Base-by-base conservation (phyloP, 2,329 filamentous ascomycete species). In the Aureobasidium sp. region DNA sequence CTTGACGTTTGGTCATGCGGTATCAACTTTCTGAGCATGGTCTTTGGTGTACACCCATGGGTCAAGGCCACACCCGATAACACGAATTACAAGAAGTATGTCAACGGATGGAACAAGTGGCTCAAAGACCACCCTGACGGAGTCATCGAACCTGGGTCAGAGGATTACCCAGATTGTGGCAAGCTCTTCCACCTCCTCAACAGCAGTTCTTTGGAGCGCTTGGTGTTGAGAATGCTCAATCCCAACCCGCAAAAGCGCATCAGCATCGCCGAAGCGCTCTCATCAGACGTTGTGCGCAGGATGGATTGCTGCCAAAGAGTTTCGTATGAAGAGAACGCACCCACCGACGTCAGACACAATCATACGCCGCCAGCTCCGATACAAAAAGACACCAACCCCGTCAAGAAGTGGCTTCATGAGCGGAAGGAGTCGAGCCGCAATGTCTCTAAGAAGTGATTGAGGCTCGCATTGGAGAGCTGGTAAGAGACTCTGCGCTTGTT, bases 1-100 rank as follows among this genome's bases (percentile, higher is more conserved):
- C 78, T 95, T 14, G 91, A 96, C 70, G 87, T 95, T 14, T 96
- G 91, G 91, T 88, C 88, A 61, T 88, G 88, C 56, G 91, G 87
- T 27, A 87, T 96, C 62, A 87, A 94, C 66, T 93, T 90, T 81
- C 78, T 96, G 63, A 87, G 88, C 65, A 83, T 96, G 66, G 84
- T 84, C 42, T 89, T 88, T 69, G 83, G 84, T 47, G 89, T 85
- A 25, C 86, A 84, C 49, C 83, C 92, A 8, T 96, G 91, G 91
- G 79, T 83, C 56, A 84, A 84, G 65, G 89, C 90, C 0, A 83
- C 84, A 63, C 64, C 73, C 59, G 68, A 77, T 47, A 68, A 66
- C 67, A 74, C 81, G 71, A 81, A 84, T 66, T 94, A 90, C 76
- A 80, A 83, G 58, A 78, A 81, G 39, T 84, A 91, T 64, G 78